phyloP scores from a whole-genome alignment of 2,329 filamentous ascomycete genomes.

The Colletotrichum aenigma region DNA sequence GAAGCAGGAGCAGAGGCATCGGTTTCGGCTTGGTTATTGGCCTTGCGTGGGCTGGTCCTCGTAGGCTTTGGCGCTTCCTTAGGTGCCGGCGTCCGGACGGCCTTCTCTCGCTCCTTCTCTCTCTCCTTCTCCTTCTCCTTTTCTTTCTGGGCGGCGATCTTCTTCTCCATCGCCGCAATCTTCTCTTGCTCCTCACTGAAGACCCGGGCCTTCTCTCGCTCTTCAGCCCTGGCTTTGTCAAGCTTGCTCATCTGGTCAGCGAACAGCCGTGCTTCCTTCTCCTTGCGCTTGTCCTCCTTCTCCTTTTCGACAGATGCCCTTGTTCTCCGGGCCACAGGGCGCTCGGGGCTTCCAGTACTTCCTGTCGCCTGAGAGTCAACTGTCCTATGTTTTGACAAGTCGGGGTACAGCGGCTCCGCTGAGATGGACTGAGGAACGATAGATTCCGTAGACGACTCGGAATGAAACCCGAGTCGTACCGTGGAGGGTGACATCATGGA shows the following conservation, averaged over 20 bases:
- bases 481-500: constrained; percentile 60
- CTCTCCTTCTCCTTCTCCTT: constrained; percentile 40
- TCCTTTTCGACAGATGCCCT: constrained; percentile 66
- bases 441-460: constrained; percentile 53
- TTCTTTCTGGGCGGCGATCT: constrained; percentile 57
- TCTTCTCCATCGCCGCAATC: constrained; percentile 56
- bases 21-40: constrained; percentile 38
- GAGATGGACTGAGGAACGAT: constrained; percentile 35
- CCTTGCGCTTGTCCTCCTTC: constrained; percentile 67
- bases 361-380: constrained; percentile 25
- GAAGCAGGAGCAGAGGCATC: constrained; percentile 21
- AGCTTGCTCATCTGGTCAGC: constrained; percentile 66
- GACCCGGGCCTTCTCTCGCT: constrained; percentile 68
- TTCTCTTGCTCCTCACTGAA: constrained; percentile 64
- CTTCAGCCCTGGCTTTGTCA: constrained; percentile 72
- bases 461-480: constrained; percentile 47
- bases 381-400: constrained; percentile 43
- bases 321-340: constrained; percentile 51
- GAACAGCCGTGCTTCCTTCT: constrained; percentile 67
- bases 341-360: constrained; percentile 46
- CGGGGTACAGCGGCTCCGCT: constrained; percentile 47
- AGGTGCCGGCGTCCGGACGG: constrained; percentile 30
- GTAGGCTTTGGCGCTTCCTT: constrained; percentile 49
- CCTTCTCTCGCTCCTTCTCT: constrained; percentile 6
- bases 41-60: constrained; percentile 58